These are phyloP conservation scores for Terfezia boudieri DNA, from an alignment of 495 filamentous ascomycete genomes.

Conservation along the genomic window DNA sequence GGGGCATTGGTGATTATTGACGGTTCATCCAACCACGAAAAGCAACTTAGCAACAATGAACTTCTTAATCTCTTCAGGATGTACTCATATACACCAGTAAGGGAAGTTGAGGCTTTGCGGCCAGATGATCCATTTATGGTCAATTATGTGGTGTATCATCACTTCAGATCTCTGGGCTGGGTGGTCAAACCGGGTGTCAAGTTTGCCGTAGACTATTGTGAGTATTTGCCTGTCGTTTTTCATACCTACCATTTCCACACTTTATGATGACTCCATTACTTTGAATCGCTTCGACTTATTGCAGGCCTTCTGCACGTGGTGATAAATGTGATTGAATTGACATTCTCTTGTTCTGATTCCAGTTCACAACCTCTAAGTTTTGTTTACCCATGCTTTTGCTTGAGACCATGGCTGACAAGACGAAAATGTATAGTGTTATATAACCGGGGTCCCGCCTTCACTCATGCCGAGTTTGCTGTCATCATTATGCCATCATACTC, in stretches of 20 bases:
- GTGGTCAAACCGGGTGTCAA: conserved; percentile 85
- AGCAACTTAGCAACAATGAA: conserved; percentile 26
- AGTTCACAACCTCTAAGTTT: neutral
- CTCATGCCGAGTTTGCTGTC: conserved; percentile 80
- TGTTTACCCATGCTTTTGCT: neutral
- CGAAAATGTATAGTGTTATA: conserved; percentile 38
- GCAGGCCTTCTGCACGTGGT: neutral
- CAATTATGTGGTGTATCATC: conserved; percentile 77
- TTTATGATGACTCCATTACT: neutral
- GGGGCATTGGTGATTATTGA: conserved; percentile 51
- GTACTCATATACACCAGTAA: conserved; percentile 42
- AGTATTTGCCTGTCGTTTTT: neutral
- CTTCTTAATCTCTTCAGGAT: conserved; percentile 44
- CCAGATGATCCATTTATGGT: conserved; percentile 69
- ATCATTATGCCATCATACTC: conserved; percentile 65
- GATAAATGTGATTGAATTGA: neutral
- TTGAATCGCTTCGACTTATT: neutral
- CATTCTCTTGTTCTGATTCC: neutral
- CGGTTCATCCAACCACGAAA: conserved; percentile 23
- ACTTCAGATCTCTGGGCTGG: conserved; percentile 93
- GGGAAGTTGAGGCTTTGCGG: conserved; percentile 20
- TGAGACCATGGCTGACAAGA: neutral
- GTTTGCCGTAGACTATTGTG: conserved; percentile 67
- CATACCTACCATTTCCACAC: neutral
- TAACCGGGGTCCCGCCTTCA: conserved; percentile 79